A percentile compares a stretch with the other conserved stretches of the same genome.
Evolutionary conservation across 164 flowering plant species (phyloP).

Genomic region (Dillenia turbinata): DNA sequence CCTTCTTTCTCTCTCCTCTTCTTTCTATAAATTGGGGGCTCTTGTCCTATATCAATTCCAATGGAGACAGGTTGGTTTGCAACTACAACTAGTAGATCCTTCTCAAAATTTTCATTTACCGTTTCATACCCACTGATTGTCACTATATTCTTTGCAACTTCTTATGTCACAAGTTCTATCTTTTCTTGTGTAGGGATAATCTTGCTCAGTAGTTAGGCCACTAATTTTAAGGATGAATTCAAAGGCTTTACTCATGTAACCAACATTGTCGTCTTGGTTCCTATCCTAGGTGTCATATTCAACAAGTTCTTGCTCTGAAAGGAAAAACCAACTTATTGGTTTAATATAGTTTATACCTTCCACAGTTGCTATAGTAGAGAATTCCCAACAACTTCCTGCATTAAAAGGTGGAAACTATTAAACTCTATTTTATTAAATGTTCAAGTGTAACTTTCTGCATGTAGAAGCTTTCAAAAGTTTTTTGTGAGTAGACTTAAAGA

Average conservation of each 20-base stretch:
- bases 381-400: slow-evolving; percentile 73
- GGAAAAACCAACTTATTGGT: slow-evolving; percentile 36
- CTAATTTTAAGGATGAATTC: slow-evolving; percentile 27
- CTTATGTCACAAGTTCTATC: slow-evolving; percentile 25
- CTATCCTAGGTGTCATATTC: slow-evolving; percentile 33
- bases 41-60: slow-evolving; percentile 39
- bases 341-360: slow-evolving; percentile 45
- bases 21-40: too few species aligned
- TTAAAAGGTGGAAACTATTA: not conserved
- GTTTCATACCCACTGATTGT: slow-evolving; percentile 29
- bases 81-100: slow-evolving; percentile 27
- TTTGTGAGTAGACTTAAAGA: not conserved
- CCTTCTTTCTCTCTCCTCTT: too few species aligned
- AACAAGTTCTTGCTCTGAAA: slow-evolving; percentile 55
- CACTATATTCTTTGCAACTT: slow-evolving; percentile 16
- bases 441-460: too few species aligned
- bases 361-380: slow-evolving; percentile 56
- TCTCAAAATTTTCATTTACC: slow-evolving; percentile 29
- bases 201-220: slow-evolving; percentile 32
- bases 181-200: slow-evolving; percentile 36
- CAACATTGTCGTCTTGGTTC: slow-evolving; percentile 49
- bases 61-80: slow-evolving; percentile 54
- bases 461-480: not conserved
- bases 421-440: too few species aligned
- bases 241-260: slow-evolving; percentile 44